These are phyloP conservation scores for Neoarthrinium moseri DNA, from an alignment of 2,329 filamentous ascomycete species.

Conservation along the genomic window DNA sequence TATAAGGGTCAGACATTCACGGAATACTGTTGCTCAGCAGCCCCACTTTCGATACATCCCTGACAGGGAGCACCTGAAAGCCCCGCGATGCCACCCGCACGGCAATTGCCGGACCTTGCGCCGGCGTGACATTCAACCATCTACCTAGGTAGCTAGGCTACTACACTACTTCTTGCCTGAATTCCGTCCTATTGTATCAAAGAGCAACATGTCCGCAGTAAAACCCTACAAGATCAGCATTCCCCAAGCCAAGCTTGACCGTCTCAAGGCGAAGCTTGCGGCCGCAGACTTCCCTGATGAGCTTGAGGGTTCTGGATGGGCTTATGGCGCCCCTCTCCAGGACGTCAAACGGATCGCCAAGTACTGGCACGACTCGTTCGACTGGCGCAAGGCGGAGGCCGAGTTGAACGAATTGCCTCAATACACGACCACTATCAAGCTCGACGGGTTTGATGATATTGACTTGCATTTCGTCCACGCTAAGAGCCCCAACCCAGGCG, in stretches of 20 bases:
- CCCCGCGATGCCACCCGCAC: no score
- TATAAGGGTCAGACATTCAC: no score
- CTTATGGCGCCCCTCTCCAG: conserved; percentile 57
- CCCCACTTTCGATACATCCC: no score
- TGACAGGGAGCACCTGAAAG: no score
- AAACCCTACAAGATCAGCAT: conserved; percentile 47
- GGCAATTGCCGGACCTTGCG: no score
- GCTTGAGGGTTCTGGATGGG: conserved; percentile 49
- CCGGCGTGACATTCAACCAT: no score
- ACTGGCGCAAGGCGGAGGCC: conserved; percentile 61
- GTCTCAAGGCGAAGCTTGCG: conserved; percentile 55
- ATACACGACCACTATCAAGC: conserved; percentile 49
- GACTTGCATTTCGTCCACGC: conserved; percentile 63
- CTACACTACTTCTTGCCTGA: no score
- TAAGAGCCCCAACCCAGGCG: conserved; percentile 44
- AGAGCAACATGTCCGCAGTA: conserved; percentile 11
- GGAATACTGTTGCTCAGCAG: no score
- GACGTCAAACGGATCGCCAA: conserved; percentile 59
- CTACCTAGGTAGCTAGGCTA: no score
- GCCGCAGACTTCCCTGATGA: conserved; percentile 56
- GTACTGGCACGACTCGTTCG: conserved; percentile 56
- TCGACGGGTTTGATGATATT: conserved; percentile 57
- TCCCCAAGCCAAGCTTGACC: conserved; percentile 48
- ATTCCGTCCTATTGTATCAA: no score
- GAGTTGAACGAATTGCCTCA: conserved; percentile 61